Conservation (phyloP, 2,329 filamentous ascomycete species). For the Pseudocercospora ulei region DNA sequence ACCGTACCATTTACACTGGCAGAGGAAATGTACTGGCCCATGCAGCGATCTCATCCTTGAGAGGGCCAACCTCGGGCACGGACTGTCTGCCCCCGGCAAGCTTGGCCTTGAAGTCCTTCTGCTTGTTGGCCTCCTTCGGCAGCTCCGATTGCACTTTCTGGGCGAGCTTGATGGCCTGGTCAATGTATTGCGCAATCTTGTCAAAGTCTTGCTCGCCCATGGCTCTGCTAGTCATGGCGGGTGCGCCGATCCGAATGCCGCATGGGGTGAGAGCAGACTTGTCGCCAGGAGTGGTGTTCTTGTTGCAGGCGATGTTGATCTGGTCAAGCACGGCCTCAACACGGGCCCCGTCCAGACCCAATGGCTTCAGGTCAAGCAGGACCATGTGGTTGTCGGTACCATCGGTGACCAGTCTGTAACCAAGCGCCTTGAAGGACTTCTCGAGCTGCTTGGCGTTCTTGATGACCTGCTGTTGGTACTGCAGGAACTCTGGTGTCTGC, state of each 20-base stretch:
- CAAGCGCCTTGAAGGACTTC: constrained; percentile 63
- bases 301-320: constrained; percentile 99
- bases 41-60: constrained; percentile 77
- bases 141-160: constrained; percentile 74
- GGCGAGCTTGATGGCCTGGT: constrained; percentile 77
- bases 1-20: constrained; percentile 50
- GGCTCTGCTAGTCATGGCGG: constrained; percentile 93
- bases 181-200: constrained; percentile 80
- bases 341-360: constrained; percentile 76
- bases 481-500: constrained; percentile 76
- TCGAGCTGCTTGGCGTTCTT: constrained; percentile 89
- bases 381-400: constrained; percentile 98
- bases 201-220: constrained; percentile 89
- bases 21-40: constrained; percentile 92
- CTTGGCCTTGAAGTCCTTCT: constrained; percentile 98
- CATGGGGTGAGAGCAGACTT: constrained; percentile 91
- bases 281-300: constrained; percentile 96
- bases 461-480: constrained; percentile 86
- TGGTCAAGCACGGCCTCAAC: constrained; percentile 94
- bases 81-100: constrained; percentile 61
- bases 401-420: constrained; percentile 88
- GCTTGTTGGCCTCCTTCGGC: constrained; percentile 96
- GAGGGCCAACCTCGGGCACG: constrained; percentile 59
- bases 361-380: constrained; percentile 78
- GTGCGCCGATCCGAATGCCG: constrained; percentile 91